A percentile compares a stretch with the other conserved stretches of the same genome.
Evolutionary conservation across 2,329 filamentous ascomycete species (phyloP).

Genomic region (Chaetomiaceae sp.): DNA sequence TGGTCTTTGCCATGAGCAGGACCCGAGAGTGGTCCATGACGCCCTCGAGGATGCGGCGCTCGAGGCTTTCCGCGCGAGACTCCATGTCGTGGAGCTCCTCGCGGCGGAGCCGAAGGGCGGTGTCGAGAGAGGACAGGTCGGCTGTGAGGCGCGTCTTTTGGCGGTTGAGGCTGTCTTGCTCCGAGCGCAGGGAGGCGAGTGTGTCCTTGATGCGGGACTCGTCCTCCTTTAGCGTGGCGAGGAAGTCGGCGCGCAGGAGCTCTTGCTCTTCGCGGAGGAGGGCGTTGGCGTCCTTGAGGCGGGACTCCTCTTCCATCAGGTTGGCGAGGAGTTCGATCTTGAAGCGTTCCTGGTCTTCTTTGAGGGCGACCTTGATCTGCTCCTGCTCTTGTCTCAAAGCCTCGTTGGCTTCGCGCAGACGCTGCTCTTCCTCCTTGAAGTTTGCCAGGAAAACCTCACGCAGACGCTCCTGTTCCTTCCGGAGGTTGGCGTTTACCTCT

Average conservation of each 20-base stretch:
- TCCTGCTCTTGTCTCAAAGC: slow-evolving; percentile 16
- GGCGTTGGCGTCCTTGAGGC: slow-evolving; percentile 22
- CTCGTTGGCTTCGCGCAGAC: slow-evolving; percentile 15
- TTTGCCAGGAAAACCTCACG: slow-evolving; percentile 15
- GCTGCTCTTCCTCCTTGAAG: slow-evolving; percentile 32
- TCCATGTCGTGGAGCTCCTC: slow-evolving; percentile 94
- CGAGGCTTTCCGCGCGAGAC: slow-evolving; percentile 76
- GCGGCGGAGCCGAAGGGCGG: slow-evolving; percentile 78
- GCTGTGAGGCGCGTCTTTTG: slow-evolving; percentile 77
- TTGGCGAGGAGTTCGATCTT: slow-evolving; percentile 22
- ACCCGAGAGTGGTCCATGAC: slow-evolving; percentile 94
- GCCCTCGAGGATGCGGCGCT: slow-evolving; percentile 88
- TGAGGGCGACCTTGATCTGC: slow-evolving; percentile 11
- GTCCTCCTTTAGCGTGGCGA: slow-evolving; percentile 48
- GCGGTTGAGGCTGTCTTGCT: slow-evolving; percentile 69
- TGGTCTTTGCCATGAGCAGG: slow-evolving; percentile 70
- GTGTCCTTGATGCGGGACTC: slow-evolving; percentile 50
- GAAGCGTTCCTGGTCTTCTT: slow-evolving; percentile 24
- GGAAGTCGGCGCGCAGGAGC: slow-evolving; percentile 23
- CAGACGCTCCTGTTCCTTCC: slow-evolving; percentile 17
- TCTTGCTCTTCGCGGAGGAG: slow-evolving; percentile 23
- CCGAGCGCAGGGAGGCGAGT: slow-evolving; percentile 55
- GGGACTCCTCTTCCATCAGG: slow-evolving; percentile 22
- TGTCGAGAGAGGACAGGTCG: slow-evolving; percentile 87
- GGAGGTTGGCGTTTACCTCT: slow-evolving; percentile 13